These are phyloP conservation scores for Abeoforma whisleri DNA, from an alignment of 78 protist genomes.

Conservation along the genomic window DNA sequence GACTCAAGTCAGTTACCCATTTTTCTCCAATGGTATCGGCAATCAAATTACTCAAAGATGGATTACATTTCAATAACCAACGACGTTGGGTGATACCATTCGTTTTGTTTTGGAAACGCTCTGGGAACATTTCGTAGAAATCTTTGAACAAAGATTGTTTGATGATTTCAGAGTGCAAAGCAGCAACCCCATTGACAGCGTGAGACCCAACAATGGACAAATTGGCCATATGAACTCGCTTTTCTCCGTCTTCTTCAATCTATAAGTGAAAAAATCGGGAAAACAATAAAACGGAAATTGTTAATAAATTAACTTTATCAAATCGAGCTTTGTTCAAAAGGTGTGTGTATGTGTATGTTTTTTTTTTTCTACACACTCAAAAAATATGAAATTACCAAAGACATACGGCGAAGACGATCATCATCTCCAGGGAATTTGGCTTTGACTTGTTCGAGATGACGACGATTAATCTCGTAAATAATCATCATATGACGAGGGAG, in stretches of 20 bases:
- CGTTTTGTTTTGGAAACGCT: slow-evolving; percentile 82
- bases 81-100: slow-evolving; percentile 95
- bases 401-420: slow-evolving; percentile 57
- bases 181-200: slow-evolving; percentile 91
- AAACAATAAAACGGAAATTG: no score
- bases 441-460: slow-evolving; percentile 56
- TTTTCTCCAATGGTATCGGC: slow-evolving; percentile 58
- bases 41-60: slow-evolving; percentile 59
- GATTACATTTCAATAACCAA: slow-evolving; percentile 82
- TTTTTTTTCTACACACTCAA: no score
- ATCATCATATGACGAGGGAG: slow-evolving; percentile 89
- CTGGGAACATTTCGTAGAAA: slow-evolving; percentile 67
- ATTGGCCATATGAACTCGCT: slow-evolving; percentile 82
- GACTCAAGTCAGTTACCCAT: slow-evolving; percentile 67
- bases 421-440: slow-evolving; percentile 55
- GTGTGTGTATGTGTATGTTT: no score
- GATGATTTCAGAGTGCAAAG: slow-evolving; percentile 79
- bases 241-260: slow-evolving; percentile 72
- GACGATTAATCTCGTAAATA: slow-evolving; percentile 83
- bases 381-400: no score
- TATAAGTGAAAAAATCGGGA: no score
- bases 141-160: slow-evolving; percentile 66
- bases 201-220: slow-evolving; percentile 77
- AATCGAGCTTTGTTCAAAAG: no score
- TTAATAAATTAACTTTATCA: no score